Conservation (phyloP, 116 monocot species). For the Phalaenopsis hybrid region DNA sequence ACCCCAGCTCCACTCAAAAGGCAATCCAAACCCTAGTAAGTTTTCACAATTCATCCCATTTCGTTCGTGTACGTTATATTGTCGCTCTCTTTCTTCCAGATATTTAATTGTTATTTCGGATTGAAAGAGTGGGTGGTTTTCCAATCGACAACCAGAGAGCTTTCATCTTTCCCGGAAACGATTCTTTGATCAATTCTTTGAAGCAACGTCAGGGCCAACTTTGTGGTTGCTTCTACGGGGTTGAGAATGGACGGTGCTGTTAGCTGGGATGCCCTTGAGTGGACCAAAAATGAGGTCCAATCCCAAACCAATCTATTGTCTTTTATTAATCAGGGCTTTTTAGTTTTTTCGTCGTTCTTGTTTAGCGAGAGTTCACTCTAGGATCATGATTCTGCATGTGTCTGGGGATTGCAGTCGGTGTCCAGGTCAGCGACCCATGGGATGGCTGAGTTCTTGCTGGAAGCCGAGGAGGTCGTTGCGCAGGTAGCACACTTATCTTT, state of each 20-base stretch:
- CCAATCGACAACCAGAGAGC: not conserved
- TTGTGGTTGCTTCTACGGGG: conserved; percentile 1
- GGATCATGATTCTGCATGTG: not conserved
- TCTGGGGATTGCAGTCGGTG: conserved; percentile 27
- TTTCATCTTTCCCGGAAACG: not conserved
- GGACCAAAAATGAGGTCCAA: conserved; percentile 64
- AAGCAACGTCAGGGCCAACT: not conserved
- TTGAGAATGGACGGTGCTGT: conserved; percentile 43
- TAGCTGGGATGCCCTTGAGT: conserved; percentile 67
- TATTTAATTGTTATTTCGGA: not conserved
- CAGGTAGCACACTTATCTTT: conserved; percentile 33
- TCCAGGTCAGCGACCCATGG: conserved; percentile 39
- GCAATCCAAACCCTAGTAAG: not conserved
- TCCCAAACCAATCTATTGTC: not conserved
- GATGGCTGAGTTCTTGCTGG: conserved; percentile 63
- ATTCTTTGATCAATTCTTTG: not conserved
- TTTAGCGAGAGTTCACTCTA: not conserved
- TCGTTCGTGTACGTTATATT: not conserved
- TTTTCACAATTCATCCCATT: not conserved
- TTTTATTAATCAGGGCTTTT: not conserved
- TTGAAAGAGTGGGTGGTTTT: not conserved
- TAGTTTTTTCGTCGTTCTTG: not conserved
- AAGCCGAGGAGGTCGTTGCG: conserved; percentile 67
- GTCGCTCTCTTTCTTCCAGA: not conserved
- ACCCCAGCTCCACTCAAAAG: not conserved